Conservation (phyloP, 345 rosid genomes). For the Toxicodendron radicans region DNA sequence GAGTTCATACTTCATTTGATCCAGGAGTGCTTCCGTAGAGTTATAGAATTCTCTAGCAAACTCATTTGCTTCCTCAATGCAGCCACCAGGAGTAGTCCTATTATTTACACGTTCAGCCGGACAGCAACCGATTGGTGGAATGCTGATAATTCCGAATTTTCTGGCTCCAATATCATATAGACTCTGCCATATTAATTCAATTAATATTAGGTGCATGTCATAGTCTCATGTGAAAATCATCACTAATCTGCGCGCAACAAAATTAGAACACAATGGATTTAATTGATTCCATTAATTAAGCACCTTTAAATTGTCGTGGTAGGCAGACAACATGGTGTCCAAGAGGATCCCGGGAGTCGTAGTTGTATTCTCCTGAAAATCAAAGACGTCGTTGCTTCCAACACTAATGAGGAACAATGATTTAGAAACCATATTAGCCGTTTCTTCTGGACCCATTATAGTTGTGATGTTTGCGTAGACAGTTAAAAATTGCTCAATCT, state of each 20-base stretch:
- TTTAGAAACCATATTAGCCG: constrained; percentile 20
- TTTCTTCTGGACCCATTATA: constrained; percentile 4
- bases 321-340: constrained; percentile 20
- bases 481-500: constrained; percentile 38
- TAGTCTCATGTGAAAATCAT: no score
- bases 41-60: constrained; percentile 24
- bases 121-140: constrained; percentile 44
- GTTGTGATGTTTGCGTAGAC: constrained; percentile 26
- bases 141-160: constrained; percentile 37
- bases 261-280: no score
- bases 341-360: constrained; percentile 14
- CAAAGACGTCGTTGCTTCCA: constrained; percentile 53
- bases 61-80: constrained; percentile 23
- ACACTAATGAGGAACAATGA: constrained; percentile 40
- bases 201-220: no score
- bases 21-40: background rate
- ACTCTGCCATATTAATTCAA: constrained; percentile 23
- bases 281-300: background rate
- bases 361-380: background rate
- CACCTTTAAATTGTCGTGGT: constrained; percentile 31
- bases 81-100: constrained; percentile 8
- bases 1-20: constrained; percentile 8
- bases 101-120: constrained; percentile 22
- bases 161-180: constrained; percentile 43
- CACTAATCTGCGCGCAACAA: no score